Conservation (phyloP, 345 rosid genomes). For the Hibiscus mutabilis region DNA sequence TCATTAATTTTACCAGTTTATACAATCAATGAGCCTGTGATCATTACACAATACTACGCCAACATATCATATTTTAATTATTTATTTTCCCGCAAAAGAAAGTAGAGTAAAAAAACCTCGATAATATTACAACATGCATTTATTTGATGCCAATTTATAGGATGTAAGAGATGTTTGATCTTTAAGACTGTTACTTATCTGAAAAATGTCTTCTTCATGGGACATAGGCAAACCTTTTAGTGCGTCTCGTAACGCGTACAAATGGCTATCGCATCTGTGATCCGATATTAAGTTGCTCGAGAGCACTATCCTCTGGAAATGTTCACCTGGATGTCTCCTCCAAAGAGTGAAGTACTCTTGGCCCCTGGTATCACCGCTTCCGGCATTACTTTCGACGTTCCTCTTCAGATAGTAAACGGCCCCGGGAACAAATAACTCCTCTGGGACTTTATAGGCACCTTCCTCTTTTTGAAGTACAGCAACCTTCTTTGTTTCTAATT, state of each 20-base stretch:
- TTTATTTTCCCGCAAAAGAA: too few relatives aligned
- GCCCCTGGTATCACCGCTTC: conserved; percentile 16
- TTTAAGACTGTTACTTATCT: neutral
- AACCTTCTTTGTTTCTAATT: conserved; percentile 15
- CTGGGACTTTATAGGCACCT: conserved; percentile 21
- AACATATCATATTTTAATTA: too few relatives aligned
- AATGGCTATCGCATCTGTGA: conserved; percentile 89
- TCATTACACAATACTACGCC: too few relatives aligned
- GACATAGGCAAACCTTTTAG: conserved; percentile 64
- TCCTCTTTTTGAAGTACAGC: neutral
- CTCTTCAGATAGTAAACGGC: conserved; percentile 71
- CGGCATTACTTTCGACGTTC: conserved; percentile 24
- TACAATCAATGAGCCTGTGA: too few relatives aligned
- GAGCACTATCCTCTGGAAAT: conserved; percentile 79
- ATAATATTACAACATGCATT: too few relatives aligned
- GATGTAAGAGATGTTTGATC: neutral
- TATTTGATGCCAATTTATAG: too few relatives aligned
- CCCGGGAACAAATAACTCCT: conserved; percentile 79
- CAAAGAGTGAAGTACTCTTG: conserved; percentile 62
- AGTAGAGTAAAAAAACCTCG: too few relatives aligned
- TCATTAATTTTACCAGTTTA: too few relatives aligned
- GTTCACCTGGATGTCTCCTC: conserved; percentile 79
- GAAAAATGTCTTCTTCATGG: conserved; percentile 42
- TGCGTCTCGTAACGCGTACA: conserved; percentile 75
- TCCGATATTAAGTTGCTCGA: conserved; percentile 75